phyloP scores from a whole-genome alignment of 1,284 basidiomycete genomes.

The Ceratobasidium papillatum region DNA sequence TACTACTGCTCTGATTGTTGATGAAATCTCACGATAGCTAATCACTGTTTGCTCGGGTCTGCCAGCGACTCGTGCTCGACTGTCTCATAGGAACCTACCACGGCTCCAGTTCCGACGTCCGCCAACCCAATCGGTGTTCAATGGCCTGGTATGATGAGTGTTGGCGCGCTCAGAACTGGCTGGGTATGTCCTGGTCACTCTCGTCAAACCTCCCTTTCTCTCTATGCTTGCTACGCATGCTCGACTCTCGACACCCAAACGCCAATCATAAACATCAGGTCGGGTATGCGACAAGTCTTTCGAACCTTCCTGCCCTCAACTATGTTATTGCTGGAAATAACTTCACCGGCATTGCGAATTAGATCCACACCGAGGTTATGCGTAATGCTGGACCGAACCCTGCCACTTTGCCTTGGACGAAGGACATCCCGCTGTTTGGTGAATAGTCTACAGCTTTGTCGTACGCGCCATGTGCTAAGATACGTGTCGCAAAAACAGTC shows the following conservation, averaged over 20 bases:
- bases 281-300: conserved; percentile 6
- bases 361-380: conserved; percentile 13
- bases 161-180: conserved; percentile 1
- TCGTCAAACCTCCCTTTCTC: no score
- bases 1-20: neutral
- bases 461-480: neutral
- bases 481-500: conserved; percentile 54
- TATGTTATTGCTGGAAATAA: conserved; percentile 19
- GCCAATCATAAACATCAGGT: neutral
- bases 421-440: conserved; percentile 19
- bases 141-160: conserved; percentile 13
- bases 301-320: conserved; percentile 5
- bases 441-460: neutral
- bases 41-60: neutral
- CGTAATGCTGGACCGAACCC: conserved; percentile 19
- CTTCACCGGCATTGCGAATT: neutral
- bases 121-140: neutral
- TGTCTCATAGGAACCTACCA: conserved; percentile 10
- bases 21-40: neutral
- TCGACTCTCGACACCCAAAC: neutral
- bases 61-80: conserved; percentile 21
- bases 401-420: conserved; percentile 13
- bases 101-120: neutral
- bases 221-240: neutral
- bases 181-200: neutral